Evolutionary conservation across 352 stramenopile species (phyloP).

Genomic region (Pythium angustatum): DNA sequence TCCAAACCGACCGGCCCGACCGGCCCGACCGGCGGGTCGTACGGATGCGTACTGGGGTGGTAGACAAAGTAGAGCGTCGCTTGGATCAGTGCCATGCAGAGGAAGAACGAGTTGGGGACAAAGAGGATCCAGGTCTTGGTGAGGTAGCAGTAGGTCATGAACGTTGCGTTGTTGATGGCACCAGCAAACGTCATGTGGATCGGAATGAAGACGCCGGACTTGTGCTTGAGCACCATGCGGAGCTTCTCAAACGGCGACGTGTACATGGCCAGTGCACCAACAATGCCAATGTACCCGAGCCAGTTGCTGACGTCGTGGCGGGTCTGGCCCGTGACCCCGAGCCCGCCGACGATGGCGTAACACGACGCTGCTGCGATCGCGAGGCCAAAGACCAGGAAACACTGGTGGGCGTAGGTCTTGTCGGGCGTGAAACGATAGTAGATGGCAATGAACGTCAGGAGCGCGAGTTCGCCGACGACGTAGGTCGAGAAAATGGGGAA

Average conservation of each 20-base stretch:
- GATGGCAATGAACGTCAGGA: conserved; percentile 45
- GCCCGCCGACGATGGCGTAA: conserved; percentile 10
- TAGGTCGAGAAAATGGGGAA: conserved; percentile 54
- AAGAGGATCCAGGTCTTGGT: conserved; percentile 55
- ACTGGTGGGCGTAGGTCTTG: conserved; percentile 7
- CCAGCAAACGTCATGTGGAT: conserved; percentile 52
- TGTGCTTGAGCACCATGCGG: conserved; percentile 45
- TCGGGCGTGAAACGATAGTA: conserved; percentile 26
- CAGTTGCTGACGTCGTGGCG: conserved; percentile 43
- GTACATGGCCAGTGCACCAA: conserved; percentile 52
- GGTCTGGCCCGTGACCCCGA: conserved; percentile 16
- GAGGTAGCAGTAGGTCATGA: conserved; percentile 50
- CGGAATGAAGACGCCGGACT: conserved; percentile 51
- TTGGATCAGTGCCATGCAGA: conserved; percentile 38
- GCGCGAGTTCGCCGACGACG: conserved; percentile 37
- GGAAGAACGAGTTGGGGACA: conserved; percentile 44
- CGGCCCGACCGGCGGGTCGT: neutral
- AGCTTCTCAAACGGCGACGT: conserved; percentile 61
- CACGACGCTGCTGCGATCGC: conserved; percentile 3
- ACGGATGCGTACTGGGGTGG: conserved; percentile 30
- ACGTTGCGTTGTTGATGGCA: conserved; percentile 48
- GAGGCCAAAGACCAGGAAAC: neutral
- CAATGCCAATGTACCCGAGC: conserved; percentile 44
- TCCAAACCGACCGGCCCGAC: too few relatives aligned
- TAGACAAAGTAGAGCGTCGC: conserved; percentile 45